Evolutionary conservation across 345 rosid genomes (phyloP), one percentile per base, ranked within the genome.

Genomic region (Melaleuca quinquenervia): DNA sequence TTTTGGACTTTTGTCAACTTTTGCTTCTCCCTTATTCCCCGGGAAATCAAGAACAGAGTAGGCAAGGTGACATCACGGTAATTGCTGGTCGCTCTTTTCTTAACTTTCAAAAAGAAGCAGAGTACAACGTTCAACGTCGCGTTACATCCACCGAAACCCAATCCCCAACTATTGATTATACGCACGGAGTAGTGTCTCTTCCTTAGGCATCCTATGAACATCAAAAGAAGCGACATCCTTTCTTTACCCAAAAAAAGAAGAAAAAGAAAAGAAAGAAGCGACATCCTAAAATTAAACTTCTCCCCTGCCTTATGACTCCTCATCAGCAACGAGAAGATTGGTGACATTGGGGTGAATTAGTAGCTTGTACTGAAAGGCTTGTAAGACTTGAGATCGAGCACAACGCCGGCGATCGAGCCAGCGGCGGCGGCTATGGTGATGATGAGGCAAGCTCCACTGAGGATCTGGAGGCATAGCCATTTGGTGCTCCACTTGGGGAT

Each of bases 401-500:
- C 51, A 82, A 96, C 89, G 32, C 98, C 98, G 20, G 95, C 98
- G 84, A 96, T 85, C 0, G 99, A 97, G 44, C 98, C 98, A 3
- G 94, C 95, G 0, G 96, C 96, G 0, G 99, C 96, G 7, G 96
- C 98, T 11, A 95, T 64, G 9, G 94, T 90, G 55, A 96, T 91
- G 44, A 95, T 20, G 36, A 97, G 95, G 90, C 98, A 96, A 44
- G 95, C 96, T 44, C 85, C n/a, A 84, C 98, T 96, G 60, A 97
- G 91, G 53, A 91, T 89, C 89, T 94, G 94, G 12, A 97, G 94
- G 82, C 95, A 89, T 8, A 94, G 51, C 99, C 99, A 95, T 86
- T 88, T 94, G 52, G 91, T 92, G 90, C 98, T 88, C 98, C 99
- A 97, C 82, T 85, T 94, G 45, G 92, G 92, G 74, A 96, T 91